These are phyloP conservation scores for Hamigera avellanea DNA, from an alignment of 495 filamentous ascomycete species.

Conservation along the genomic window DNA sequence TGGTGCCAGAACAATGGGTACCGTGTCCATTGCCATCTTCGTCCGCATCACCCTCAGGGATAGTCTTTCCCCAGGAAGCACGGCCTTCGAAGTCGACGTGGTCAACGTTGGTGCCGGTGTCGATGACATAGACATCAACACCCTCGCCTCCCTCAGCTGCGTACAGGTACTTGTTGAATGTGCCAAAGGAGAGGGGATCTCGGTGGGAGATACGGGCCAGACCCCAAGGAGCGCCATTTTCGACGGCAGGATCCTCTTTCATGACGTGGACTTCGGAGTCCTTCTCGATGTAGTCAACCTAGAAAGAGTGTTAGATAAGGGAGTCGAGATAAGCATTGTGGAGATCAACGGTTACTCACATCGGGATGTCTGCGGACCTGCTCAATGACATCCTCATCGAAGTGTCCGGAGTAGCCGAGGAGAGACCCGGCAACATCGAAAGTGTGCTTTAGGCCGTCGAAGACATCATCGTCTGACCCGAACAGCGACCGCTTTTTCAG, in stretches of 20 bases:
- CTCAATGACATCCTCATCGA: slow-evolving; percentile 86
- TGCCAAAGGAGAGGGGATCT: slow-evolving; percentile 70
- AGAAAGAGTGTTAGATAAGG: slow-evolving; percentile 8
- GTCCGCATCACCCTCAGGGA: slow-evolving; percentile 74
- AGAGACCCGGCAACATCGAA: slow-evolving; percentile 79
- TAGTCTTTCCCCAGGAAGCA: slow-evolving; percentile 93
- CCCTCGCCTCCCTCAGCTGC: slow-evolving; percentile 86
- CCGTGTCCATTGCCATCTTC: slow-evolving; percentile 97
- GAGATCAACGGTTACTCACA: slow-evolving; percentile 52
- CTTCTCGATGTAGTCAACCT: slow-evolving; percentile 96
- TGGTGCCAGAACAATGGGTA: slow-evolving; percentile 97
- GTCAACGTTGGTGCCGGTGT: slow-evolving; percentile 86
- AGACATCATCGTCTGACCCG: slow-evolving; percentile 57
- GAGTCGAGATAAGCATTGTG: neutral
- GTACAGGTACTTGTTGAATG: slow-evolving; percentile 97
- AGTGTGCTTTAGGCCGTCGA: slow-evolving; percentile 85
- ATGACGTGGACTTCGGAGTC: slow-evolving; percentile 85
- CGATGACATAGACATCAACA: slow-evolving; percentile 98
- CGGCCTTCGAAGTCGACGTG: slow-evolving; percentile 98
- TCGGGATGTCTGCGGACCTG: slow-evolving; percentile 91
- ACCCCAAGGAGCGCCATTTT: slow-evolving; percentile 96
- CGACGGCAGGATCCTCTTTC: slow-evolving; percentile 38
- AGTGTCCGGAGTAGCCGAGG: slow-evolving; percentile 90
- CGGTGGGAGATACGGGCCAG: slow-evolving; percentile 96
- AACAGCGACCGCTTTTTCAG: slow-evolving; percentile 82